A percentile compares a stretch with the other conserved stretches of the same genome.
phyloP scores from a whole-genome alignment of 805 yeast genomes.

The Starmerella apis region DNA sequence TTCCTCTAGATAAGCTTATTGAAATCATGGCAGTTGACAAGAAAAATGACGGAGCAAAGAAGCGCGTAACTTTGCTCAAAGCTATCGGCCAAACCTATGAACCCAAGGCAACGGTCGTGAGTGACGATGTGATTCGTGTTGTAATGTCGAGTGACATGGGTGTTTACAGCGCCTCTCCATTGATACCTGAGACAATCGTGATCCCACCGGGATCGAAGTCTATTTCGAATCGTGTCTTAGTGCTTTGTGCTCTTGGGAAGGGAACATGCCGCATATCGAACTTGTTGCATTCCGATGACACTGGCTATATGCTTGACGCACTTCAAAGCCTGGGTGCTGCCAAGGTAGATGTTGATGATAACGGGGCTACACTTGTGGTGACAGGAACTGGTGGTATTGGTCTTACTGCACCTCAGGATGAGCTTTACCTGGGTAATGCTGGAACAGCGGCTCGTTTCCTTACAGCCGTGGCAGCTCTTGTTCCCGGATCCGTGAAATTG shows the following conservation, averaged over 20 bases:
- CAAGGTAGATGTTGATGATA: conserved; percentile 66
- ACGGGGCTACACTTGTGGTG: conserved; percentile 75
- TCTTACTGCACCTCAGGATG: conserved; percentile 40
- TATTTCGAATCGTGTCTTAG: conserved; percentile 86
- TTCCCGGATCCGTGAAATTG: conserved; percentile 43
- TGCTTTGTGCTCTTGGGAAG: conserved; percentile 80
- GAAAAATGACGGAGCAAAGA: conserved; percentile 87
- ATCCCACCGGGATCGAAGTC: conserved; percentile 96
- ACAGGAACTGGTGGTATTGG: conserved; percentile 74
- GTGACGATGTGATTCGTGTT: conserved; percentile 69
- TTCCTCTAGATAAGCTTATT: conserved; percentile 67
- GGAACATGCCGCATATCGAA: conserved; percentile 79
- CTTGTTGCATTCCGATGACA: conserved; percentile 89
- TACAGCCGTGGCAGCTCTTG: conserved; percentile 66
- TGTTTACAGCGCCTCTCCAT: conserved; percentile 41
- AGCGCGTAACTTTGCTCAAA: conserved; percentile 74
- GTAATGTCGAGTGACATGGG: conserved; percentile 71
- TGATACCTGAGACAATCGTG: conserved; percentile 35
- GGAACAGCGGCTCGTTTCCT: conserved; percentile 96
- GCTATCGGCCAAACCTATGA: conserved; percentile 84
- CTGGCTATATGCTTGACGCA: conserved; percentile 88
- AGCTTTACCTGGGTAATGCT: conserved; percentile 86
- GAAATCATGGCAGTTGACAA: conserved; percentile 90
- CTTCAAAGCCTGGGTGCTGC: conserved; percentile 74
- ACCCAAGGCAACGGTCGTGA: conserved; percentile 71